Base-by-base conservation (phyloP, 2,329 filamentous ascomycete species). In the Setomelanomma holmii region DNA sequence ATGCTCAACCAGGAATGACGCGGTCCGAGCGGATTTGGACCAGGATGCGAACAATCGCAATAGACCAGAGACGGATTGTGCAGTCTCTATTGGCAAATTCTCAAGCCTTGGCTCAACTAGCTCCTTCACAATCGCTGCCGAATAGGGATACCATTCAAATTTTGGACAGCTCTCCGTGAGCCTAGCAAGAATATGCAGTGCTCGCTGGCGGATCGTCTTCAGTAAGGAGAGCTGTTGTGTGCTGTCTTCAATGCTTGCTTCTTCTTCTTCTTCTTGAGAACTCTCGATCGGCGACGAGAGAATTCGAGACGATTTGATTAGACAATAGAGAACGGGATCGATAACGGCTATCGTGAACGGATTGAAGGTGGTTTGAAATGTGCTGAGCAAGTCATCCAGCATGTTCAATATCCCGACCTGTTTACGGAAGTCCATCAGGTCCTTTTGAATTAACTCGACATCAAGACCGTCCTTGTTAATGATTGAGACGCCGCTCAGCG, bases 361-460 rank as follows among this genome's bases (percentile, higher is more conserved):
- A 2, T 81, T 75, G 47, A 96, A 85, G 47, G 87, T 88, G 4
- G 84, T 86, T 46, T 93, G 91, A 30, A 98, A 83, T 46, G 95
- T 91, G 51, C 89, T 89, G 53, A 98, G 86, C 71, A 98, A 86
- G 10, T 93, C 87, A 53, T 92, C 88, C 43, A 95, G 82, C 91
- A 98, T 95, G 69, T 96, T 96, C 45, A 96, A 78, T 69, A 97
- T 86, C 79, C 96, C 95, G 52, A 95, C 84, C 73, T 97, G 93
- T 73, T 93, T 95, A 65, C 93, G 86, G 10, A 84, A 76, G 14
- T 85, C 83, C 21, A 93, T 76, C 11, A 89, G 56, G 39, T 90
- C 84, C 22, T 56, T 55, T n/a, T 59, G 48, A 6, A 74, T 36
- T 5, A 72, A 8, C 1, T 80, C 69, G 49, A 82, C 78, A 43